Evolutionary conservation across 2,329 filamentous ascomycete species (phyloP), one percentile per base, ranked within the genome.

Genomic region (Hypoxylon sp.): DNA sequence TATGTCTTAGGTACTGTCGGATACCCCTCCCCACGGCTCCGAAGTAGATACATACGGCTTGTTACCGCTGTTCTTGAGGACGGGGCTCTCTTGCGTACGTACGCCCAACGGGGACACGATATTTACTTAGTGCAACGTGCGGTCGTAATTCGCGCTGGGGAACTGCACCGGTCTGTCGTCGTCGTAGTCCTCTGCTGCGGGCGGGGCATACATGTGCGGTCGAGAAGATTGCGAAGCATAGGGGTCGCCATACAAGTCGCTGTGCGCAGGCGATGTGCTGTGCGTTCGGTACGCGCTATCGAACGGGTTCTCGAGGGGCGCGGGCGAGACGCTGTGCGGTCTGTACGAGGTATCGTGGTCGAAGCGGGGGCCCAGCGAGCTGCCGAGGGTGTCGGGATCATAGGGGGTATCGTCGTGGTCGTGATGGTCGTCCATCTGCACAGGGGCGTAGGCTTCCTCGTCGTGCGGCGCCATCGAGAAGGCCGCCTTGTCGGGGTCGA

Each of bases 381-480:
- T n/a, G 57, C 63, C 62, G 55, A 66, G 69, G 29, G 63, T 67
- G 59, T 69, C 70, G 25, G 67, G 52, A 47, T 65, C 69, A 51
- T 69, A 70, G 20, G 66, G 65, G 36, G 30, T 42, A 23, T 46
- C 44, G 34, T 69, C 62, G 60, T 74, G 67, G 44, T 80, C 74
- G 46, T 73, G 69, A 55, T 82, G 75, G 61, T 83, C 78, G 49
- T 81, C 75, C 71, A 76, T 74, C 68, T 84, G 77, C 55, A 87
- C 78, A 9, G 81, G 81, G 40, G 83, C 81, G 63, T 87, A 87
- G 31, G 81, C 78, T 64, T 87, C 84, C 58, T 87, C 84, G 61
- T 84, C 83, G 64, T 84, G 80, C n/a, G 82, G 82, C 9, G 81
- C 82, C 69, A 84, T 85, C 48, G 82, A 86, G 71, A 88, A 88